phyloP scores from a whole-genome alignment of 805 yeast genomes.

The Candida boleticola region DNA sequence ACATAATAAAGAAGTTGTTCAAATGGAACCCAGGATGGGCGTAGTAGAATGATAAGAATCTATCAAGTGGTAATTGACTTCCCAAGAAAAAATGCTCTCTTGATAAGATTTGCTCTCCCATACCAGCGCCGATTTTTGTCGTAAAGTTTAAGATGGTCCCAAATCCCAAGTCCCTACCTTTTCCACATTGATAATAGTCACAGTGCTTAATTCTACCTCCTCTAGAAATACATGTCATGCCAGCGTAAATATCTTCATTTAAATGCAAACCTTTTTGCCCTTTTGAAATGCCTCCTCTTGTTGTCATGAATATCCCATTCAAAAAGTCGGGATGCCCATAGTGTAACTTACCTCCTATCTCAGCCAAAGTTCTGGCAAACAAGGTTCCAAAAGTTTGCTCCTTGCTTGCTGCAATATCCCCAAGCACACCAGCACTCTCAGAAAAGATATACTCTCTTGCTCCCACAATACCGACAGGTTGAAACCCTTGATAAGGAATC shows the following conservation, averaged over 20 bases:
- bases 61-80: constrained; percentile 81
- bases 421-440: constrained; percentile 87
- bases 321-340: constrained; percentile 97
- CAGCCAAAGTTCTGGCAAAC: constrained; percentile 89
- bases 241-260: constrained; percentile 95
- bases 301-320: constrained; percentile 87
- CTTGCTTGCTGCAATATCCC: constrained; percentile 96
- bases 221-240: constrained; percentile 83
- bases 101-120: constrained; percentile 95
- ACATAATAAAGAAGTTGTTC: constrained; percentile 81
- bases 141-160: constrained; percentile 90
- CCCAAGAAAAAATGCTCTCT: constrained; percentile 92
- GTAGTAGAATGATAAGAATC: constrained; percentile 89
- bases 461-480: constrained; percentile 88
- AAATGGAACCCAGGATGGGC: constrained; percentile 97
- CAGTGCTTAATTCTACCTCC: constrained; percentile 96
- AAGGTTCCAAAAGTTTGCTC: constrained; percentile 96
- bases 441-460: constrained; percentile 95
- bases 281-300: constrained; percentile 93
- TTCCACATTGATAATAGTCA: constrained; percentile 95
- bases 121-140: constrained; percentile 95
- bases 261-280: constrained; percentile 92
- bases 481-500: constrained; percentile 33
- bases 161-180: constrained; percentile 94
- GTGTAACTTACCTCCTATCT: constrained; percentile 91